Percentiles rank a stretch among this genome's conserved stretches.
phyloP scores from a whole-genome alignment of 2,329 filamentous ascomycete genomes.

The Trichoderma citrinoviride region DNA sequence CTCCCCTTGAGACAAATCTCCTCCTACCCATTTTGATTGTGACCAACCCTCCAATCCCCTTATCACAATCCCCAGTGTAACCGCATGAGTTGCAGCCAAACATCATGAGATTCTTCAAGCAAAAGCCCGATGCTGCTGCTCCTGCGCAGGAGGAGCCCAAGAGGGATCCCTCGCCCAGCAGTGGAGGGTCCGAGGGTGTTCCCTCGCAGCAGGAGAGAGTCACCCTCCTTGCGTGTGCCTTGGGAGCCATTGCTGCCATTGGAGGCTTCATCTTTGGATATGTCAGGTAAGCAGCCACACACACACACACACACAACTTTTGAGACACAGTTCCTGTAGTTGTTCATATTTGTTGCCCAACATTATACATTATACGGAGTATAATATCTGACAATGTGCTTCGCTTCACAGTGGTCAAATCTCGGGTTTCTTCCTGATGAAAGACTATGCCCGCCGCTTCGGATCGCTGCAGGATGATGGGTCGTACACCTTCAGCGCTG shows the following conservation, averaged over 20 bases:
- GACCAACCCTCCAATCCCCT: background rate
- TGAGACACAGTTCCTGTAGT: no score
- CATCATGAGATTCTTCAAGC: slow-evolving; percentile 12
- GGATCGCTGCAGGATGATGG: slow-evolving; percentile 14
- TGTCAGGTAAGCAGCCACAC: slow-evolving; percentile 16
- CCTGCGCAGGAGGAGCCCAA: slow-evolving; percentile 8
- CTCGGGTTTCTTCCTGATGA: slow-evolving; percentile 18
- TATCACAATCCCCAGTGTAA: background rate
- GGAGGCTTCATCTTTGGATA: slow-evolving; percentile 17
- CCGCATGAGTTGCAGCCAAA: background rate
- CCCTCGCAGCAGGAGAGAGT: background rate
- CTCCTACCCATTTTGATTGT: background rate
- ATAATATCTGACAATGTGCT: background rate
- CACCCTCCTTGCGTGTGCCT: slow-evolving; percentile 8
- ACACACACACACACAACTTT: background rate
- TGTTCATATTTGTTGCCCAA: no score
- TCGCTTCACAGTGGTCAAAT: slow-evolving; percentile 10
- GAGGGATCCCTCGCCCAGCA: slow-evolving; percentile 3
- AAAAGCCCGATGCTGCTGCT: background rate
- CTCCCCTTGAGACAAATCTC: background rate
- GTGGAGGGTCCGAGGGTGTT: background rate
- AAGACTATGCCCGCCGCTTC: slow-evolving; percentile 14
- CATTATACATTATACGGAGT: background rate
- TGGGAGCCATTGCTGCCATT: slow-evolving; percentile 13
- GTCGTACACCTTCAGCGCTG: slow-evolving; percentile 13